Percentiles rank a stretch among this genome's conserved stretches.
phyloP scores from a whole-genome alignment of 495 filamentous ascomycete genomes.

The Talaromyces liani region DNA sequence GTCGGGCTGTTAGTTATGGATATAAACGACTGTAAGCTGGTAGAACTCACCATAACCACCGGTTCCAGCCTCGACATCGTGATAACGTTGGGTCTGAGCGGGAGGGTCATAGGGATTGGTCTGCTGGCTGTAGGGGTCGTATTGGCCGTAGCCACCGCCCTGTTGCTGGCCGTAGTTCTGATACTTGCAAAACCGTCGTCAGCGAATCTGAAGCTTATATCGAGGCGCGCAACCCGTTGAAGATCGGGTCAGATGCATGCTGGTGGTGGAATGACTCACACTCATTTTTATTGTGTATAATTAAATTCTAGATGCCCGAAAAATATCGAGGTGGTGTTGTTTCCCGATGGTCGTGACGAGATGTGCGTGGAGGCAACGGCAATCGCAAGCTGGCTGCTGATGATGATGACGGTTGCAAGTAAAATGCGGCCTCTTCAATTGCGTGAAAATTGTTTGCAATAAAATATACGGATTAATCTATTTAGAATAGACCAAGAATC shows the following conservation, averaged over 20 bases:
- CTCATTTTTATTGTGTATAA: neutral
- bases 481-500: neutral
- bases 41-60: slow-evolving; percentile 33
- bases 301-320: neutral
- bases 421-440: neutral
- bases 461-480: neutral
- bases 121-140: slow-evolving; percentile 54
- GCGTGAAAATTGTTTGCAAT: neutral
- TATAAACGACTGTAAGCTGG: slow-evolving; percentile 1
- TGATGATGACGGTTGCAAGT: neutral
- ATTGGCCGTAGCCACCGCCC: slow-evolving; percentile 50
- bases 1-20: slow-evolving; percentile 15
- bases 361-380: neutral
- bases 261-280: neutral
- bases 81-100: slow-evolving; percentile 35
- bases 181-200: slow-evolving; percentile 14
- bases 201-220: neutral
- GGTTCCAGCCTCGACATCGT: slow-evolving; percentile 29
- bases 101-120: slow-evolving; percentile 32
- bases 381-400: slow-evolving; percentile 1
- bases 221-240: neutral
- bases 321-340: neutral
- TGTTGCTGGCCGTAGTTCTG: slow-evolving; percentile 25
- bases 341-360: neutral
- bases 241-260: neutral